phyloP scores from a whole-genome alignment of 2,329 filamentous ascomycete genomes.

The Talaromyces funiculosus region DNA sequence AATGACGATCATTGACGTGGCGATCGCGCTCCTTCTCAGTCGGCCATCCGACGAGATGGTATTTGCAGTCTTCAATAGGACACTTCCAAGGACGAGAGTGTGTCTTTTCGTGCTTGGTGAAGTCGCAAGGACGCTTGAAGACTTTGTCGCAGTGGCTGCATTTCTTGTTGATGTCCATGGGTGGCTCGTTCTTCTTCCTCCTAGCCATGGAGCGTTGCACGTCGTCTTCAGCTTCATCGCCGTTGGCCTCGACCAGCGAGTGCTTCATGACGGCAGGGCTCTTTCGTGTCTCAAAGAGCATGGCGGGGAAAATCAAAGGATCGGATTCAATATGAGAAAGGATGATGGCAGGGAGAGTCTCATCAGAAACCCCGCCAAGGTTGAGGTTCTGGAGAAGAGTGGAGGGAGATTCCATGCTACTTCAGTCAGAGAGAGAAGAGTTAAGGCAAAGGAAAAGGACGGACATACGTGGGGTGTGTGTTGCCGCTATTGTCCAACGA shows the following conservation, averaged over 20 bases:
- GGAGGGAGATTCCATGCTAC: slow-evolving; percentile 61
- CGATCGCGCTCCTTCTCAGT: slow-evolving; percentile 97
- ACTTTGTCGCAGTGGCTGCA: slow-evolving; percentile 83
- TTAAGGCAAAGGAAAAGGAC: slow-evolving; percentile 32
- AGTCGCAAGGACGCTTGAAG: slow-evolving; percentile 94
- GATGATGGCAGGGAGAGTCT: slow-evolving; percentile 76
- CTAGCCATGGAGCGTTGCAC: slow-evolving; percentile 91
- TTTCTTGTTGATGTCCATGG: slow-evolving; percentile 75
- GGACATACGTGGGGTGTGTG: slow-evolving; percentile 54
- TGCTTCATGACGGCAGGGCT: slow-evolving; percentile 47
- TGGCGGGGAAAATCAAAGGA: slow-evolving; percentile 66
- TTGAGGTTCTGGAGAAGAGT: slow-evolving; percentile 59
- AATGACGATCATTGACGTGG: slow-evolving; percentile 95
- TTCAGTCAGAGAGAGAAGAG: background rate
- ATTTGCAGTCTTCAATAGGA: slow-evolving; percentile 64
- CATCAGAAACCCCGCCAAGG: slow-evolving; percentile 67
- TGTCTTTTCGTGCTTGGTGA: slow-evolving; percentile 98
- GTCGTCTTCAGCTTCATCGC: slow-evolving; percentile 63
- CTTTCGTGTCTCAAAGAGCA: slow-evolving; percentile 50
- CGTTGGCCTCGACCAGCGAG: slow-evolving; percentile 29
- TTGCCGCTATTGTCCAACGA: slow-evolving; percentile 50
- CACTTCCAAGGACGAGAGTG: slow-evolving; percentile 97
- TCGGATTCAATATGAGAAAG: slow-evolving; percentile 70
- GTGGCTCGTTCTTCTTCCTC: slow-evolving; percentile 84
- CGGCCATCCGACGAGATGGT: slow-evolving; percentile 83